Conservation (phyloP, 2,329 filamentous ascomycete genomes). For the Fusarium euwallaceae region DNA sequence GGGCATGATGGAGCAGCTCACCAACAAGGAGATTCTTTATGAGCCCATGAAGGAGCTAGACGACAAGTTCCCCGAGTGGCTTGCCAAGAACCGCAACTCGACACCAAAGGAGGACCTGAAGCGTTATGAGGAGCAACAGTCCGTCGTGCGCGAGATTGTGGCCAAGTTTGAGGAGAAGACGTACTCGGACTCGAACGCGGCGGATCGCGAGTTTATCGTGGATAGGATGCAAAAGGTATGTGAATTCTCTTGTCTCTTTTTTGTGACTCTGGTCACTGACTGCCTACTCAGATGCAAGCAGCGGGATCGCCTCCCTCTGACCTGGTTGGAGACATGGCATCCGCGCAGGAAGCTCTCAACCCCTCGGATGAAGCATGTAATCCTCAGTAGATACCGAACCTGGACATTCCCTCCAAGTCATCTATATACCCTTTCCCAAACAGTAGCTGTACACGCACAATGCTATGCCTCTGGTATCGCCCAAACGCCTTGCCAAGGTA, state of each 20-base stretch:
- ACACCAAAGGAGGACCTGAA: constrained; percentile 79
- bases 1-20: constrained; percentile 99
- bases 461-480: constrained; percentile 32
- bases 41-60: constrained; percentile 98
- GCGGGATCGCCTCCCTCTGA: constrained; percentile 91
- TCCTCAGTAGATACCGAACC: constrained; percentile 63
- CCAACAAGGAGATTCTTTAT: constrained; percentile 97
- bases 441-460: constrained; percentile 44
- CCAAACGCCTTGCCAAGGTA: constrained; percentile 38
- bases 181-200: constrained; percentile 85
- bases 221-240: constrained; percentile 97
- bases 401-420: constrained; percentile 39
- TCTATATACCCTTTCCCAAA: constrained; percentile 47
- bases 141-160: constrained; percentile 87
- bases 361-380: constrained; percentile 73
- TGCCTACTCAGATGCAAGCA: constrained; percentile 85
- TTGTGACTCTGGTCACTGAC: constrained; percentile 6
- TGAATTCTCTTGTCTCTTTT: neutral
- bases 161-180: constrained; percentile 84
- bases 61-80: constrained; percentile 92
- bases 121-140: constrained; percentile 85
- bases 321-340: constrained; percentile 89
- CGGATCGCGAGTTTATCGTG: constrained; percentile 91
- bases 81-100: constrained; percentile 79
- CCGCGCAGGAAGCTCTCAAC: constrained; percentile 79